Percentiles rank a stretch among this genome's conserved stretches.
Conservation (phyloP, 495 filamentous ascomycete genomes). For the Bathelium albidoporum region DNA sequence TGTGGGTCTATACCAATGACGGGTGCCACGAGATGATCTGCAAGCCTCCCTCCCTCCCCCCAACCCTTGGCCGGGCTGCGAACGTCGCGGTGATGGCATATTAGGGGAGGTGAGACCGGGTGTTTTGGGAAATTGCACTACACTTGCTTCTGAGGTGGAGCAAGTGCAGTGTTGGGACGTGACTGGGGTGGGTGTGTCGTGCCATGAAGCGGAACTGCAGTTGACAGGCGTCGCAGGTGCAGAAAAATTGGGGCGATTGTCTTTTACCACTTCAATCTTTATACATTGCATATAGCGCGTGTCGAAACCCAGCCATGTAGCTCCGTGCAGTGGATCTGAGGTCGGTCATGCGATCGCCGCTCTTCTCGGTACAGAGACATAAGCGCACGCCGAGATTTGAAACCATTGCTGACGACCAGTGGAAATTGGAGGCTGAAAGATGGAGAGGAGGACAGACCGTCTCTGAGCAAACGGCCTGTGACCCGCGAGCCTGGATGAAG, state of each 20-base stretch:
- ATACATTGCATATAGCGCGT: background rate
- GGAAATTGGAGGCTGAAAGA: background rate
- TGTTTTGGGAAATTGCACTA: background rate
- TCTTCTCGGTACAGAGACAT: background rate
- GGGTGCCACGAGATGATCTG: background rate
- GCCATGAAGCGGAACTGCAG: background rate
- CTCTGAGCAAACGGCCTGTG: background rate
- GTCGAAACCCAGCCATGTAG: background rate
- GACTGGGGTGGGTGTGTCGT: background rate
- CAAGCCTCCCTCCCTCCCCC: background rate
- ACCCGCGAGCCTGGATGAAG: background rate
- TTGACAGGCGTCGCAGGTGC: constrained; percentile 2
- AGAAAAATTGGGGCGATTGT: background rate
- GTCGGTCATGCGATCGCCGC: background rate
- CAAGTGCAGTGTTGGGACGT: background rate
- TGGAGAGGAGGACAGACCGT: background rate
- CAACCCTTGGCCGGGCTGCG: background rate
- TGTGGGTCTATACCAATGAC: background rate
- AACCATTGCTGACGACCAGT: no score
- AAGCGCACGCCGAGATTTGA: no score
- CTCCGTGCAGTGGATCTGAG: background rate
- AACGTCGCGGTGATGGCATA: background rate
- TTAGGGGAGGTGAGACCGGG: background rate
- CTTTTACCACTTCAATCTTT: background rate
- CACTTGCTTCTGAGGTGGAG: background rate